Conservation (phyloP, 2,329 filamentous ascomycete genomes). For the Davidsoniella neocaledoniae region DNA sequence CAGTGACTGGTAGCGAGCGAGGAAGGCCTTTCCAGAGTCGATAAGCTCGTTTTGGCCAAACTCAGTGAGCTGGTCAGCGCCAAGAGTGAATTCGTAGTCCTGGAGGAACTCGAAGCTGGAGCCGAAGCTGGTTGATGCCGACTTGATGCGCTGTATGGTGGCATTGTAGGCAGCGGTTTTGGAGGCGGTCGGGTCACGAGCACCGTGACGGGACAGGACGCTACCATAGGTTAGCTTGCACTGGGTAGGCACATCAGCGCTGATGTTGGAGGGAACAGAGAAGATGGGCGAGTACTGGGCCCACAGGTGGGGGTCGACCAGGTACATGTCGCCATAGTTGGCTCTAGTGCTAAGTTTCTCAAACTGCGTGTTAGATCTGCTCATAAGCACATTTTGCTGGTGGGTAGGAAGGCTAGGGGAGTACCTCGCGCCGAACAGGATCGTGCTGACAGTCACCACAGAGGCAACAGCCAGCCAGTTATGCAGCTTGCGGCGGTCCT, state of each 20-base stretch:
- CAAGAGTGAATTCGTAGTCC: slow-evolving; percentile 54
- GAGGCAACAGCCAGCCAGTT: slow-evolving; percentile 2
- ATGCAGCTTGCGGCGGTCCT: slow-evolving; percentile 4
- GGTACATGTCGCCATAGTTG: slow-evolving; percentile 5
- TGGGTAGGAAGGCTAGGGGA: neutral
- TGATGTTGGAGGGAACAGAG: slow-evolving; percentile 50
- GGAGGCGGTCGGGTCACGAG: slow-evolving; percentile 56
- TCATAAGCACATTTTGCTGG: neutral
- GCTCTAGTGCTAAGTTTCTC: slow-evolving; percentile 27
- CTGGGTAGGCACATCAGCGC: slow-evolving; percentile 39
- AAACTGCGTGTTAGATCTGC: neutral
- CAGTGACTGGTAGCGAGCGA: slow-evolving; percentile 51
- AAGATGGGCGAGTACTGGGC: slow-evolving; percentile 83
- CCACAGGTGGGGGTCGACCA: slow-evolving; percentile 31
- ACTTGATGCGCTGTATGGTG: slow-evolving; percentile 50
- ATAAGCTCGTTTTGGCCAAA: slow-evolving; percentile 54
- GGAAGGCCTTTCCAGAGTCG: slow-evolving; percentile 62
- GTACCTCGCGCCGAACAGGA: slow-evolving; percentile 10
- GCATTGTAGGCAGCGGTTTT: slow-evolving; percentile 49
- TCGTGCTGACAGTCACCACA: neutral
- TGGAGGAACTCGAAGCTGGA: slow-evolving; percentile 52
- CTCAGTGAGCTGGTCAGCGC: slow-evolving; percentile 48
- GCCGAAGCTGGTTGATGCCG: slow-evolving; percentile 36
- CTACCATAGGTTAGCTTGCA: slow-evolving; percentile 69
- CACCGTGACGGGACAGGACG: slow-evolving; percentile 69